Conservation (phyloP, 805 yeast species). For the Starmerella kuoi region DNA sequence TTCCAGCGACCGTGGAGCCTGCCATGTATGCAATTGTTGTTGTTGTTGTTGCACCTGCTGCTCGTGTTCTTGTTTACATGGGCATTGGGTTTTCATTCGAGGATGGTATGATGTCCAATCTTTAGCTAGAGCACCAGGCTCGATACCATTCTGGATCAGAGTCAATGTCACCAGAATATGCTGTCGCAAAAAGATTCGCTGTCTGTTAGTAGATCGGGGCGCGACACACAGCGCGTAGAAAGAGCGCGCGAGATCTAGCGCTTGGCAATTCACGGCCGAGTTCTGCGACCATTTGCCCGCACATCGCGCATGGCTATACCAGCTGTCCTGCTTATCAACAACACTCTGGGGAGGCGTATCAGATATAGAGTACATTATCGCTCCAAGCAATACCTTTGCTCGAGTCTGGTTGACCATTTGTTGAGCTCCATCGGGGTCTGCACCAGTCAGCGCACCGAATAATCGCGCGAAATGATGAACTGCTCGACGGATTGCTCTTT, state of each 20-base stretch:
- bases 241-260: background rate
- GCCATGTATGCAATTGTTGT: too few species aligned
- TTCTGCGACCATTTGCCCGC: too few species aligned
- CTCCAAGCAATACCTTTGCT: conserved; percentile 7
- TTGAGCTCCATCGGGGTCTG: background rate
- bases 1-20: too few species aligned
- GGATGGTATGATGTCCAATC: too few species aligned
- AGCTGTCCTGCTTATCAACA: too few species aligned
- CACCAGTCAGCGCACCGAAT: conserved; percentile 3
- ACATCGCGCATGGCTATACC: too few species aligned
- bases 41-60: too few species aligned
- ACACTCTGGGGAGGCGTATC: too few species aligned
- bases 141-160: background rate
- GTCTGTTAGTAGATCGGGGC: background rate
- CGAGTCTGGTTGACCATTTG: conserved; percentile 2
- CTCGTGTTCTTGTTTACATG: too few species aligned
- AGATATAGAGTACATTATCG: background rate
- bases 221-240: background rate
- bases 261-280: background rate
- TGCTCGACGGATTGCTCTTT: background rate
- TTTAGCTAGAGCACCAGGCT: background rate
- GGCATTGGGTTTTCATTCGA: too few species aligned
- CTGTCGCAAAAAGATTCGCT: background rate
- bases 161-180: background rate
- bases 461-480: background rate